phyloP scores from a whole-genome alignment of 2,329 filamentous ascomycete species.

The Trichoderma oligosporum region DNA sequence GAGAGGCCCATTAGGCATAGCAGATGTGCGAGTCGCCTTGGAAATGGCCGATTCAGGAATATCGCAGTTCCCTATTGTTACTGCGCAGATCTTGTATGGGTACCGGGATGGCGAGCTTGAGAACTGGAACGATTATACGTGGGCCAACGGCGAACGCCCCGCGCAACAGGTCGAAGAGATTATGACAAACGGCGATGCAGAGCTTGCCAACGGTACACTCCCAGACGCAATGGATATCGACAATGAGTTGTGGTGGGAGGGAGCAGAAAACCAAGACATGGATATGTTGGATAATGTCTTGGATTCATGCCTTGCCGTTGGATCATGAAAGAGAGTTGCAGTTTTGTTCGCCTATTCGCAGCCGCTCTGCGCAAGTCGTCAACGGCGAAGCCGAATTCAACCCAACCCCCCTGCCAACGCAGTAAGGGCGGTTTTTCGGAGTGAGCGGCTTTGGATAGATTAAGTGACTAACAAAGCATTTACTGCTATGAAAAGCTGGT shows the following conservation, averaged over 20 bases:
- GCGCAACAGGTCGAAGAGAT: conserved; percentile 27
- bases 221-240: conserved; percentile 59
- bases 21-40: conserved; percentile 72
- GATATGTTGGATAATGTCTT: conserved; percentile 53
- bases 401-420: neutral
- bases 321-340: conserved; percentile 28
- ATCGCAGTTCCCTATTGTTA: conserved; percentile 71
- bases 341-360: neutral
- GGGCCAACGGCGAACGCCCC: conserved; percentile 40
- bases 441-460: conserved; percentile 19
- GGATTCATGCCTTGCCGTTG: conserved; percentile 52
- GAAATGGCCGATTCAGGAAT: conserved; percentile 73
- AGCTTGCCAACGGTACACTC: conserved; percentile 45
- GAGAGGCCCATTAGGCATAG: conserved; percentile 68
- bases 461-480: conserved; percentile 11
- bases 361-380: neutral
- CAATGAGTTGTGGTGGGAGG: conserved; percentile 59
- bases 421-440: neutral
- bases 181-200: conserved; percentile 36
- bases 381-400: conserved; percentile 8
- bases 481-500: neutral
- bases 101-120: conserved; percentile 76
- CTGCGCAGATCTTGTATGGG: conserved; percentile 64
- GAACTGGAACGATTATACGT: conserved; percentile 59
- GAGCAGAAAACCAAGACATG: conserved; percentile 50